Evolutionary conservation across 1,284 basidiomycete species (phyloP).

Genomic region (Ustilago cynodontis): DNA sequence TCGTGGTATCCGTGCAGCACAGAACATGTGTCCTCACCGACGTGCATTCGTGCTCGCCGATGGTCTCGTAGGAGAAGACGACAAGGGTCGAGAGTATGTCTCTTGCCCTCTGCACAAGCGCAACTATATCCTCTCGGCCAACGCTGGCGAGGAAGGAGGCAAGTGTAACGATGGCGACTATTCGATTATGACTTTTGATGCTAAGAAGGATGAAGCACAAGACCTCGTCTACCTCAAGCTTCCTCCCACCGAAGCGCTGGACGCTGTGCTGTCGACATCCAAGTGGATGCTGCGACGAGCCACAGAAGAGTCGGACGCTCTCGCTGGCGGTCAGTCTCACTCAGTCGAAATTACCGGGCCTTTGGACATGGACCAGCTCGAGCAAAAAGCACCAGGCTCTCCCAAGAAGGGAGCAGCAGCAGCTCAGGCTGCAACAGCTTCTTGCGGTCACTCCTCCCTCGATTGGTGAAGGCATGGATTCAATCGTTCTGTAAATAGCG

Average conservation of each 20-base stretch:
- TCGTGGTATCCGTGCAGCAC: slow-evolving; percentile 77
- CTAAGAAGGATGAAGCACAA: slow-evolving; percentile 72
- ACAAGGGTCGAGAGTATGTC: slow-evolving; percentile 56
- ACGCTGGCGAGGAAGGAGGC: slow-evolving; percentile 72
- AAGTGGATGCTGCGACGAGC: slow-evolving; percentile 75
- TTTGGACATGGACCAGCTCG: slow-evolving; percentile 37
- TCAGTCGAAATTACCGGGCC: slow-evolving; percentile 54
- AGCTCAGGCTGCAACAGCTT: slow-evolving; percentile 34
- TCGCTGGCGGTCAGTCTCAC: slow-evolving; percentile 48
- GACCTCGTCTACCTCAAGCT: slow-evolving; percentile 73
- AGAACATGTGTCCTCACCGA: slow-evolving; percentile 78
- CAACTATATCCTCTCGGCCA: slow-evolving; percentile 75
- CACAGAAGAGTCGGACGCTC: slow-evolving; percentile 57
- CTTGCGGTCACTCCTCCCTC: slow-evolving; percentile 41
- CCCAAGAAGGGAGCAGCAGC: slow-evolving; percentile 9
- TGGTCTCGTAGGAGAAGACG: slow-evolving; percentile 73
- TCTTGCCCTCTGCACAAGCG: slow-evolving; percentile 79
- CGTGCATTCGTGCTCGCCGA: slow-evolving; percentile 81
- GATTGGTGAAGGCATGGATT: slow-evolving; percentile 28
- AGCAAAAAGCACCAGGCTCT: slow-evolving; percentile 1
- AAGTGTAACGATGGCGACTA: slow-evolving; percentile 78
- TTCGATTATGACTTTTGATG: slow-evolving; percentile 77
- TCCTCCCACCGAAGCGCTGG: slow-evolving; percentile 76
- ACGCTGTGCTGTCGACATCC: slow-evolving; percentile 77
- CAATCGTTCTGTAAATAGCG: slow-evolving; percentile 16